Conservation (phyloP, 805 yeast species). For the Isabelozyma heimii region DNA sequence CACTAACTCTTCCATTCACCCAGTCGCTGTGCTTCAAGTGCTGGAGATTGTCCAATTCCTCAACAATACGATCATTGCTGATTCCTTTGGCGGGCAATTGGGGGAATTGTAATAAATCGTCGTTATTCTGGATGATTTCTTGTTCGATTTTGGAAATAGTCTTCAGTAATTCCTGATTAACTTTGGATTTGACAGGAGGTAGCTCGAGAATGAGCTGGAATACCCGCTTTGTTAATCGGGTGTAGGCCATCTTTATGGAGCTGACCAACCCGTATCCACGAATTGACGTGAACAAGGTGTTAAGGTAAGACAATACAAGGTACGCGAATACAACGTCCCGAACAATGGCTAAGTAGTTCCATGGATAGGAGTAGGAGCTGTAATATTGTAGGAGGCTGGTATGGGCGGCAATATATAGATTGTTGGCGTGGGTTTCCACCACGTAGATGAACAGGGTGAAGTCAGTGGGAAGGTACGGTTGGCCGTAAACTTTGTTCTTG, state of each 20-base stretch:
- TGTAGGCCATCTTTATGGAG: constrained; percentile 14
- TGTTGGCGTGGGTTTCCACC: constrained; percentile 1
- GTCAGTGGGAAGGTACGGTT: constrained; percentile 20
- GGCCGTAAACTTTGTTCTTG: constrained; percentile 15
- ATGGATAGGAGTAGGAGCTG: constrained; percentile 3
- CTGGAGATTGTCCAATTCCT: constrained; percentile 50
- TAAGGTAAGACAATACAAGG: constrained; percentile 10
- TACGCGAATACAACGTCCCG: constrained; percentile 20
- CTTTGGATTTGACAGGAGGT: constrained; percentile 54
- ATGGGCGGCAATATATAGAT: neutral
- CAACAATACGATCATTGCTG: constrained; percentile 41
- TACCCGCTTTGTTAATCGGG: constrained; percentile 13
- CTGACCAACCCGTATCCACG: constrained; percentile 41
- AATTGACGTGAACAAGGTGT: constrained; percentile 8
- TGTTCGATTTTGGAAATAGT: constrained; percentile 51
- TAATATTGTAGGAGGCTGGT: neutral
- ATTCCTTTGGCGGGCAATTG: constrained; percentile 63
- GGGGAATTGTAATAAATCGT: constrained; percentile 40
- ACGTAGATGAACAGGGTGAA: constrained; percentile 10
- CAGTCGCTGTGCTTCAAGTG: constrained; percentile 68
- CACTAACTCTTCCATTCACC: constrained; percentile 84
- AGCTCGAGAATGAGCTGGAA: constrained; percentile 37
- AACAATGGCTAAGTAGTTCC: constrained; percentile 10
- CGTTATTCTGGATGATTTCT: constrained; percentile 55
- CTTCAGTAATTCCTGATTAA: constrained; percentile 57